These are phyloP conservation scores for Metschnikowia dekortorum DNA, from an alignment of 805 yeast species.

Conservation along the genomic window DNA sequence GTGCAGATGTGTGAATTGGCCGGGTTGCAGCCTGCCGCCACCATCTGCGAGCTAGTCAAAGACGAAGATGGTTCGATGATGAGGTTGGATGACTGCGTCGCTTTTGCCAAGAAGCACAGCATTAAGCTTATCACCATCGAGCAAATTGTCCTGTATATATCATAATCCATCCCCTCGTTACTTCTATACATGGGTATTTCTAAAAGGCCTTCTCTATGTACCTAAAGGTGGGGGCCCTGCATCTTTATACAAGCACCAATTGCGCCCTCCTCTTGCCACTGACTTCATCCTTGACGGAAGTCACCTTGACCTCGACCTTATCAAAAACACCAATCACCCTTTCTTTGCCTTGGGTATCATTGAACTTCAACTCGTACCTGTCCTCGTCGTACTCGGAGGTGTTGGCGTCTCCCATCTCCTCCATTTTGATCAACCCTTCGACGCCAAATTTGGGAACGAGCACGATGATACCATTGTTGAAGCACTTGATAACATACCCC, in stretches of 20 bases:
- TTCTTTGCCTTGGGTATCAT: conserved; percentile 36
- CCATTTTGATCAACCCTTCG: conserved; percentile 85
- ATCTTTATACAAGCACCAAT: conserved; percentile 47
- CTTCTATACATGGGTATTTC: neutral
- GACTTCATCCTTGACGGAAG: conserved; percentile 74
- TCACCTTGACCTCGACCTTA: conserved; percentile 76
- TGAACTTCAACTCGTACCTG: conserved; percentile 61
- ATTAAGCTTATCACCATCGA: conserved; percentile 78
- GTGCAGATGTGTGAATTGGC: conserved; percentile 79
- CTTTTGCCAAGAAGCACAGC: conserved; percentile 57
- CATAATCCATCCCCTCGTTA: neutral
- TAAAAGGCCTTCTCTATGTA: too few relatives aligned
- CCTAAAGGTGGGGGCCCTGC: neutral
- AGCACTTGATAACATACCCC: conserved; percentile 88
- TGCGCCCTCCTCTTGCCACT: conserved; percentile 93
- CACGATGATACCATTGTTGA: conserved; percentile 91
- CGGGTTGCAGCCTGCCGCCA: conserved; percentile 80
- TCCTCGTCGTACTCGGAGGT: conserved; percentile 74
- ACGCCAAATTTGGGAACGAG: conserved; percentile 94
- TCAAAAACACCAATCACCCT: conserved; percentile 73
- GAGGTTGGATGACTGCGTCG: conserved; percentile 80
- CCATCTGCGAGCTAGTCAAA: conserved; percentile 88
- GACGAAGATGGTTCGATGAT: conserved; percentile 95
- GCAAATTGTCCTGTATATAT: conserved; percentile 55
- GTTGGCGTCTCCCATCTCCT: conserved; percentile 62